Evolutionary conservation across 1,284 basidiomycete genomes (phyloP), one percentile per base, ranked within the genome.

Genomic region (Acaromyces ingoldii): DNA sequence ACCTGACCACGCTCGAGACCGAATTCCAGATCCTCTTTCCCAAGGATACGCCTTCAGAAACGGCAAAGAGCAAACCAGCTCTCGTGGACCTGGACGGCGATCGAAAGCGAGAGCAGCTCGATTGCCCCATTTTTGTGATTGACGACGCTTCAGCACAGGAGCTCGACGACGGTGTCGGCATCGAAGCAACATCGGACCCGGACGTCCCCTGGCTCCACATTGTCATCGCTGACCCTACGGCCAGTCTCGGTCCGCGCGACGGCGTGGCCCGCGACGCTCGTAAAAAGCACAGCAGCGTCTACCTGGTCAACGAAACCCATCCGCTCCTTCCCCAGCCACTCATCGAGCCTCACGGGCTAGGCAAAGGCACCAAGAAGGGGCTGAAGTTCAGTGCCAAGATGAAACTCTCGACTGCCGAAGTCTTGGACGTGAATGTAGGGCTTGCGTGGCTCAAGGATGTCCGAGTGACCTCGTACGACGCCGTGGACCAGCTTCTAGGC

Each of bases 151-250:
- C 68, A 4, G 92, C 95, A 0, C 78, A 86, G 63, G 95, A 99
- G 75, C 81, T 98, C 25, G 95, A 99, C 68, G 95, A 99, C 74
- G 95, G 91, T 1, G 72, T 99, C 30, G 93, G 91, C 0, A 72
- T 97, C 42, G 65, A 69, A 50, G 63, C 77, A 1, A 79, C 84
- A 19, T 2, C 36, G 19, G 43, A 46, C 3, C 17, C 3, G 11
- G 55, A 57, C 0, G 39, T 53, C 67, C 79, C 58, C 47, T 98
- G 95, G 95, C 70, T 95, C 13, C 93, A 97, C 67, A 80, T 88
- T 17, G 93, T 98, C 72, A 81, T 99, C 50, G 93, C 95, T 6
- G 93, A 99, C 74, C 92, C 93, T 0, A 92, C 90, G 0, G 79
- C 86, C 1, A 70, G 85, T 53, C 78, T 99, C n/a, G 83, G 84